Conservation (phyloP, 257 asterid species). For the Linaria vulgaris region DNA sequence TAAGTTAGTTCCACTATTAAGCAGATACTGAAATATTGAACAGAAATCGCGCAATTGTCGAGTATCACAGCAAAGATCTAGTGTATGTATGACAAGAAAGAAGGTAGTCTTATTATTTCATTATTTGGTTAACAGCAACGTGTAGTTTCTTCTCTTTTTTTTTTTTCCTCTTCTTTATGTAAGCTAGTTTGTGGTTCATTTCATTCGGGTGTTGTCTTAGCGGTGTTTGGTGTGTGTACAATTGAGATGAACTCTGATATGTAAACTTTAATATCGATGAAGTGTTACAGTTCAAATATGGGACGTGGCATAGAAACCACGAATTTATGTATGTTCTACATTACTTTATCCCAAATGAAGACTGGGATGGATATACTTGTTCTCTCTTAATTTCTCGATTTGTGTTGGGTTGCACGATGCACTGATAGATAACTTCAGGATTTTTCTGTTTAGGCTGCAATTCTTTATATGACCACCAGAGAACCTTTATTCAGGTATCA, state of each 20-base stretch:
- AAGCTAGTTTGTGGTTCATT: neutral
- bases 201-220: neutral
- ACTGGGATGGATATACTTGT: too few species aligned
- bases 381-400: too few species aligned
- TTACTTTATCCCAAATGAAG: too few species aligned
- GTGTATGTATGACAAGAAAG: conserved; percentile 2
- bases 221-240: neutral
- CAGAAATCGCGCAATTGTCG: neutral
- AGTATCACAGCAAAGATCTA: neutral
- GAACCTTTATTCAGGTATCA: too few species aligned
- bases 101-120: conserved; percentile 4
- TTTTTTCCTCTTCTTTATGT: neutral
- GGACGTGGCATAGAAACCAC: too few species aligned
- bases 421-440: too few species aligned
- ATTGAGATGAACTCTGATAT: neutral
- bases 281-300: too few species aligned
- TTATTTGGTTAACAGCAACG: neutral
- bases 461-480: too few species aligned
- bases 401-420: too few species aligned
- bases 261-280: too few species aligned
- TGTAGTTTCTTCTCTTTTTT: neutral
- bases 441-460: too few species aligned
- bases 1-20: conserved; percentile 2
- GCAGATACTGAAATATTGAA: conserved; percentile 4
- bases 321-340: too few species aligned